Evolutionary conservation across 306 rosid genomes (phyloP).

Genomic region (Rubus parviflorus): DNA sequence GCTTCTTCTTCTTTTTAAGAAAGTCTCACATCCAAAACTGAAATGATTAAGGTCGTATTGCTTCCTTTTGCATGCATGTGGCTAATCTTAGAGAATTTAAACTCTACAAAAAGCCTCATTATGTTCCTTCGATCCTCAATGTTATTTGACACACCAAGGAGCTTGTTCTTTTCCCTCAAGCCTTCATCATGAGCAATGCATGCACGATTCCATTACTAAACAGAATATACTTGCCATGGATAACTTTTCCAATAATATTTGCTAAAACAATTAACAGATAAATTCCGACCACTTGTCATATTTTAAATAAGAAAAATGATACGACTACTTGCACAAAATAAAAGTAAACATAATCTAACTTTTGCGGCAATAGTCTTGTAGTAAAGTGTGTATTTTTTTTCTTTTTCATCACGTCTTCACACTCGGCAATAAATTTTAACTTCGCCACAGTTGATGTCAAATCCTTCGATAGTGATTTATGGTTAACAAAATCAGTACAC

Average conservation of each 20-base stretch:
- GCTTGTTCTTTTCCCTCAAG: constrained; percentile 29
- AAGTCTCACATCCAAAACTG: constrained; percentile 4
- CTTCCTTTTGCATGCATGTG: constrained; percentile 14
- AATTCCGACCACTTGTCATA: too few species aligned
- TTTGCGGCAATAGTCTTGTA: too few species aligned
- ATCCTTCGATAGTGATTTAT: too few species aligned
- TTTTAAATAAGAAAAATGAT: too few species aligned
- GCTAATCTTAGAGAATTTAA: constrained; percentile 20
- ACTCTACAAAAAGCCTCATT: constrained; percentile 18
- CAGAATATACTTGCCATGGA: background rate
- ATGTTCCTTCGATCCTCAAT: constrained; percentile 2
- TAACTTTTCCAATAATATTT: background rate
- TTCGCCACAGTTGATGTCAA: too few species aligned
- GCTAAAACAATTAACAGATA: background rate
- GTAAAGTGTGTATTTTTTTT: too few species aligned
- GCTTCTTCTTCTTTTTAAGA: background rate
- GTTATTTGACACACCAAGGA: constrained; percentile 10
- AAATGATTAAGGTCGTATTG: constrained; percentile 34
- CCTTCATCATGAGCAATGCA: constrained; percentile 34
- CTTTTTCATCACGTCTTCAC: too few species aligned
- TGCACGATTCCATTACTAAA: constrained; percentile 10
- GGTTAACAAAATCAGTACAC: background rate
- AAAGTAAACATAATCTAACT: too few species aligned
- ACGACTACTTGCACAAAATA: too few species aligned
- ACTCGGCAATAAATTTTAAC: too few species aligned